Evolutionary conservation across 179 eudicot genomes (phyloP).

Genomic region (Silene coronaria): DNA sequence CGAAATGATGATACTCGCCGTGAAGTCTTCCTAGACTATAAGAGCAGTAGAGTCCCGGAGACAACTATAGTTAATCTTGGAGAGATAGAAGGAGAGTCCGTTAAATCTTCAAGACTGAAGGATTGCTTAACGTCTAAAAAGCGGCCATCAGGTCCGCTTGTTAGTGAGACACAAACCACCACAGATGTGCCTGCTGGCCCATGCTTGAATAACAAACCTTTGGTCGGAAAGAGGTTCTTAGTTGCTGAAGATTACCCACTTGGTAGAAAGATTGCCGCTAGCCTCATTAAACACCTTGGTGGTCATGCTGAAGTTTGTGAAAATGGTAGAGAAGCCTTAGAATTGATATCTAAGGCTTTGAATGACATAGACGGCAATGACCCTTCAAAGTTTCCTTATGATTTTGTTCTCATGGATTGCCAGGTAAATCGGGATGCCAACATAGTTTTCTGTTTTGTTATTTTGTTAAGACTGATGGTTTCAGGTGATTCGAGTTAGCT

Average conservation of each 20-base stretch:
- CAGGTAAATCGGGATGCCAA: constrained; percentile 33
- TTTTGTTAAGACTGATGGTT: not conserved
- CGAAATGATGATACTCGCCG: not conserved
- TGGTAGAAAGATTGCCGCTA: constrained; percentile 20
- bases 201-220: constrained; percentile 9
- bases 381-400: constrained; percentile 22
- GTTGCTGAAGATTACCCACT: constrained; percentile 23
- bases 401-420: constrained; percentile 66
- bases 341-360: constrained; percentile 19
- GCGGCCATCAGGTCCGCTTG: not conserved
- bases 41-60: not conserved
- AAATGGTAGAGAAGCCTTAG: constrained; percentile 30
- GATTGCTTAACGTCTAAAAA: not conserved
- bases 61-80: not conserved
- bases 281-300: constrained; percentile 19
- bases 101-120: not conserved
- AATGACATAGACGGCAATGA: not conserved
- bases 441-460: not conserved
- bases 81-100: constrained; percentile 10
- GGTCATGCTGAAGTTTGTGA: constrained; percentile 23
- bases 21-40: constrained; percentile 1
- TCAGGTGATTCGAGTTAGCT: not conserved
- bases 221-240: constrained; percentile 25
- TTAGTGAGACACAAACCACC: constrained; percentile 1
- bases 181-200: not conserved